Conservation (phyloP, 768 basidiomycete genomes). For the Boletales sp. region DNA sequence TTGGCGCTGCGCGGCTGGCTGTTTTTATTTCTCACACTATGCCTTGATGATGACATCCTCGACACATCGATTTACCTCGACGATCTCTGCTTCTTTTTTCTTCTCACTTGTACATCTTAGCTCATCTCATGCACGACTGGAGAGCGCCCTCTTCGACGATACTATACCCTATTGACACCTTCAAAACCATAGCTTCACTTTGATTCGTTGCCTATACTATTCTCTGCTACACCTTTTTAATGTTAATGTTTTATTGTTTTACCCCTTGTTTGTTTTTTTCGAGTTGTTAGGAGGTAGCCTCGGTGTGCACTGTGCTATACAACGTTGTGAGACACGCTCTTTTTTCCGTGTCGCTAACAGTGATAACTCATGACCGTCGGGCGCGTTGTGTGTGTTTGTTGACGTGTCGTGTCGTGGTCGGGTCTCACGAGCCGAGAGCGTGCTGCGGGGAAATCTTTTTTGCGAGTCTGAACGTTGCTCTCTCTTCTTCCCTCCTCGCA, state of each 20-base stretch:
- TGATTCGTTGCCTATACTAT: not conserved
- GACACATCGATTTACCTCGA: not conserved
- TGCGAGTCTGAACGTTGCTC: too few species aligned
- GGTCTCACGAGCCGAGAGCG: not conserved
- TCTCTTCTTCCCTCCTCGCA: too few species aligned
- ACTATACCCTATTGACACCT: not conserved
- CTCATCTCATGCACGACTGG: constrained; percentile 4
- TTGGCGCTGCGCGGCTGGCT: not conserved
- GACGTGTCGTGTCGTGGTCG: constrained; percentile 13
- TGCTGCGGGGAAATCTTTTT: too few species aligned
- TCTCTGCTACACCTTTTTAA: not conserved
- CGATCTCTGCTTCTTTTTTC: not conserved
- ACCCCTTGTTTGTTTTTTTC: not conserved
- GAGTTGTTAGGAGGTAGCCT: not conserved
- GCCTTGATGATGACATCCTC: not conserved
- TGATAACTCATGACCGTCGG: not conserved
- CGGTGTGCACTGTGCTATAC: not conserved
- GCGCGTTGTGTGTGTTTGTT: constrained; percentile 27
- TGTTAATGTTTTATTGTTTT: not conserved
- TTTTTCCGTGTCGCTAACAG: too few species aligned
- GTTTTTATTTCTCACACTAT: not conserved
- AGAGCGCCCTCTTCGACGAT: constrained; percentile 10
- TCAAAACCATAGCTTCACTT: too few species aligned
- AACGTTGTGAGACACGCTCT: not conserved
- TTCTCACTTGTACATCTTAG: constrained; percentile 4